Evolutionary conservation across 169 alveolate species (phyloP).

Genomic region (Plasmodium gallinaceum): DNA sequence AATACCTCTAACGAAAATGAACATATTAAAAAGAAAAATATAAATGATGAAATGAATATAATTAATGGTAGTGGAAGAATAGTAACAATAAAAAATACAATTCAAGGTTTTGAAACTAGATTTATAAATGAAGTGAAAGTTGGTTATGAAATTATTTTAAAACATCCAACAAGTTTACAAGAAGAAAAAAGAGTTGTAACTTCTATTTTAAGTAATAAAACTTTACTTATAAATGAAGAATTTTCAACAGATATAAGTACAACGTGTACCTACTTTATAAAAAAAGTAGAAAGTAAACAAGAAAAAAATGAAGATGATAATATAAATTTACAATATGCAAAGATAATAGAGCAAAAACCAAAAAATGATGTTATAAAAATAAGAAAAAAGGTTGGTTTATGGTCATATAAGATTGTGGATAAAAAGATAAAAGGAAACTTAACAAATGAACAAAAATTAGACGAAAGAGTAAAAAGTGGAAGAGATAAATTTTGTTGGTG

Average conservation of each 20-base stretch:
- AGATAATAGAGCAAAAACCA: conserved; percentile 24
- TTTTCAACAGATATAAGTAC: conserved; percentile 84
- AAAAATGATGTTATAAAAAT: conserved; percentile 77
- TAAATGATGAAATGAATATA: neutral
- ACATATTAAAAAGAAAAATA: conserved; percentile 8
- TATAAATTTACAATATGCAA: conserved; percentile 41
- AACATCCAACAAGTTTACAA: conserved; percentile 80
- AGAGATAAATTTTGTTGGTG: conserved; percentile 87
- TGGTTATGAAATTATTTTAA: conserved; percentile 79
- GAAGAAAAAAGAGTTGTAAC: conserved; percentile 79
- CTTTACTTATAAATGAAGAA: conserved; percentile 79
- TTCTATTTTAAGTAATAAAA: conserved; percentile 79
- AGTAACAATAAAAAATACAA: conserved; percentile 83
- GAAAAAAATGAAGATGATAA: conserved; percentile 8
- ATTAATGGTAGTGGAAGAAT: conserved; percentile 82
- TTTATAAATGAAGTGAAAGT: conserved; percentile 80
- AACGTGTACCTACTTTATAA: conserved; percentile 77
- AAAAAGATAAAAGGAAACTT: conserved; percentile 80
- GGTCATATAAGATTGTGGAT: conserved; percentile 85
- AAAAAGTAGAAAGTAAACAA: neutral
- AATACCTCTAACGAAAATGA: neutral
- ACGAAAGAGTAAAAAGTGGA: conserved; percentile 83
- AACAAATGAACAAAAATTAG: conserved; percentile 84
- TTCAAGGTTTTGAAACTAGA: conserved; percentile 86
- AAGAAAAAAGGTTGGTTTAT: conserved; percentile 84